phyloP scores from a whole-genome alignment of 441 rosid genomes.

The Isatis lusitanica region DNA sequence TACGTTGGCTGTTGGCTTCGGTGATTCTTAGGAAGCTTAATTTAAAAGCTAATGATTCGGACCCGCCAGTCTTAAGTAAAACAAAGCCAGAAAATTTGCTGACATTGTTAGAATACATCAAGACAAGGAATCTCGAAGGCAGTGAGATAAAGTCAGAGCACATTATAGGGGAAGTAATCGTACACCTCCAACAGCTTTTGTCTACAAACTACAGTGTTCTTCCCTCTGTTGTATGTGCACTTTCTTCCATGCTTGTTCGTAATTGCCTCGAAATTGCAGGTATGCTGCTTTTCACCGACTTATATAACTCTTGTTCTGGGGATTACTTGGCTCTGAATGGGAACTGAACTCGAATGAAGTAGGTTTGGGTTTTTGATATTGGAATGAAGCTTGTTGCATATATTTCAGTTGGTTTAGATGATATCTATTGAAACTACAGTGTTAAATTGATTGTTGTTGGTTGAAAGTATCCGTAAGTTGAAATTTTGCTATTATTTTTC shows the following conservation, averaged over 20 bases:
- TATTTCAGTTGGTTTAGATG: conserved; percentile 4
- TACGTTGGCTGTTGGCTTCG: conserved; percentile 84
- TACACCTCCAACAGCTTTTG: conserved; percentile 66
- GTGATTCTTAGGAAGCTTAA: conserved; percentile 68
- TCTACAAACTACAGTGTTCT: conserved; percentile 45
- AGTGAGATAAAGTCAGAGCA: conserved; percentile 39
- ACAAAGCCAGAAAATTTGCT: conserved; percentile 44
- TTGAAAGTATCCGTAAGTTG: not conserved
- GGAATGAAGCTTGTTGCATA: not conserved
- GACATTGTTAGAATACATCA: conserved; percentile 45
- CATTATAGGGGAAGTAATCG: conserved; percentile 50
- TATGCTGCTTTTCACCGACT: conserved; percentile 35
- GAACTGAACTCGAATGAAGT: not conserved
- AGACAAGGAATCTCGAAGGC: conserved; percentile 37
- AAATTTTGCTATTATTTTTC: conserved; percentile 29
- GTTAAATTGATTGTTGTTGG: not conserved
- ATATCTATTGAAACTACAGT: conserved; percentile 6
- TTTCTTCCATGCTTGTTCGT: conserved; percentile 53
- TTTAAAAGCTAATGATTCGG: conserved; percentile 32
- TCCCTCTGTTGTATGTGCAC: conserved; percentile 70
- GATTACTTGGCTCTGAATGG: conserved; percentile 2
- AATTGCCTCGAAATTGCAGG: conserved; percentile 46
- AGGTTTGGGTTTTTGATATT: not conserved
- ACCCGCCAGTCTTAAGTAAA: conserved; percentile 35
- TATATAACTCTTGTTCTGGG: not conserved